Base-by-base conservation (phyloP, 768 basidiomycete genomes). In the Rhizopogon roseolus region DNA sequence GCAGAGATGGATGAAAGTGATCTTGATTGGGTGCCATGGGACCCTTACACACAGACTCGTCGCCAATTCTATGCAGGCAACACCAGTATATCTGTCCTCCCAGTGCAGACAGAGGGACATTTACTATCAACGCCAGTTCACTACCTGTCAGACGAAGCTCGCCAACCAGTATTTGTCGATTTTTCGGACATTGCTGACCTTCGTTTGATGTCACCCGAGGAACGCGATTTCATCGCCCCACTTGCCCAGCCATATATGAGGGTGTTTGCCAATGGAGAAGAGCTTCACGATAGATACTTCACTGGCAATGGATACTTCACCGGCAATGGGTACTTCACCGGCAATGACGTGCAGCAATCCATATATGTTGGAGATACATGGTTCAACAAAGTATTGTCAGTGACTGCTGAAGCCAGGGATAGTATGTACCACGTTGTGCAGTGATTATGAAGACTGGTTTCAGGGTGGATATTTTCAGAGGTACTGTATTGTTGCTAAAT, bases 291-390 rank as follows among this genome's bases (percentile, higher is more conserved):
- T 5, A n/a, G 41, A 7, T 55, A 55, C 39, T 54, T 40, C n/a
- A n/a, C n/a, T n/a, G n/a, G n/a, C n/a, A n/a, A n/a, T n/a, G n/a
- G n/a, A n/a, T n/a, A n/a, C n/a, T n/a, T n/a, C n/a, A n/a, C n/a
- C n/a, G n/a, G n/a, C n/a, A n/a, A n/a, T n/a, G n/a, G n/a, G n/a
- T n/a, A n/a, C n/a, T n/a, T n/a, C 22, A 22, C 6, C 44, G 22
- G 27, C 0, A 37, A 6, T 17, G 6, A 1, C n/a, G n/a, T 22
- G 22, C 22, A 9, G n/a, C n/a, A n/a, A 11, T 39, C 22, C 19
- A 54, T 54, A 27, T 54, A 54, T 41, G 53, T 54, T 19, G 53
- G 53, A 8, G 44, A 49, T 6, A 54, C 53, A 0, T 54, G 53
- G 53, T 25, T 13, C 25, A 49, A 49, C 36, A 54, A 54, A 37